A percentile compares a stretch with the other conserved stretches of the same genome.
Conservation (phyloP, 768 basidiomycete species). For the Calvatia gigantea region DNA sequence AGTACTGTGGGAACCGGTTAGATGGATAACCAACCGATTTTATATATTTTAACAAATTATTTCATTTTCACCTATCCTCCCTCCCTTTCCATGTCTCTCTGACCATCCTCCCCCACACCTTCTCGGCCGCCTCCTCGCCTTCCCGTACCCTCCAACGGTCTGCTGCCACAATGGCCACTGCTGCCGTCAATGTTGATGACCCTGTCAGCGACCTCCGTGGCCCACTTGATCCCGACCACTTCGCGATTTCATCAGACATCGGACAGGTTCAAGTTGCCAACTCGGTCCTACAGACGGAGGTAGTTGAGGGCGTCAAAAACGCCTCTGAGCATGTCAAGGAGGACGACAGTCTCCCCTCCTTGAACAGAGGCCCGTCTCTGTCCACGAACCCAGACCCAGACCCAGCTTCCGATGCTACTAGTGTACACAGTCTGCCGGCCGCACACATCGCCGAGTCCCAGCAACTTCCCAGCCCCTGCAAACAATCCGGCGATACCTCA, state of each 20-base stretch:
- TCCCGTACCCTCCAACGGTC: not conserved
- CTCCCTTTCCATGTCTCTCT: slow-evolving; percentile 5
- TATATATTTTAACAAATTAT: slow-evolving; percentile 7
- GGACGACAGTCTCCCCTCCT: slow-evolving; percentile 22
- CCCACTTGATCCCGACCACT: slow-evolving; percentile 29
- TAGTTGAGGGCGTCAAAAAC: slow-evolving; percentile 25
- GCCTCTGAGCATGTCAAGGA: slow-evolving; percentile 23
- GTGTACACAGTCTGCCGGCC: slow-evolving; percentile 57
- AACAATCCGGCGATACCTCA: slow-evolving; percentile 22
- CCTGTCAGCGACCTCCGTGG: slow-evolving; percentile 35
- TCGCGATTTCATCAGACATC: slow-evolving; percentile 17
- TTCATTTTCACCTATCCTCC: not conserved
- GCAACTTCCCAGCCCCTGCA: slow-evolving; percentile 26
- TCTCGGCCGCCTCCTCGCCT: not conserved
- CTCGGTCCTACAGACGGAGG: slow-evolving; percentile 15
- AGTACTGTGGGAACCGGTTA: not conserved
- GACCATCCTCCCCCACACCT: not conserved
- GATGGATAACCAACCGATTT: not conserved
- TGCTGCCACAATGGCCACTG: slow-evolving; percentile 5
- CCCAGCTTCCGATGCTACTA: slow-evolving; percentile 45
- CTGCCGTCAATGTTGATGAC: slow-evolving; percentile 24
- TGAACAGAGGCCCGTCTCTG: slow-evolving; percentile 30
- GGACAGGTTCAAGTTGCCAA: slow-evolving; percentile 23
- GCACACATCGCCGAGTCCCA: slow-evolving; percentile 44
- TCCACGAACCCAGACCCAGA: slow-evolving; percentile 35